Evolutionary conservation across 23 red algal genomes (phyloP).

Genomic region (Gracilaria caudata): DNA sequence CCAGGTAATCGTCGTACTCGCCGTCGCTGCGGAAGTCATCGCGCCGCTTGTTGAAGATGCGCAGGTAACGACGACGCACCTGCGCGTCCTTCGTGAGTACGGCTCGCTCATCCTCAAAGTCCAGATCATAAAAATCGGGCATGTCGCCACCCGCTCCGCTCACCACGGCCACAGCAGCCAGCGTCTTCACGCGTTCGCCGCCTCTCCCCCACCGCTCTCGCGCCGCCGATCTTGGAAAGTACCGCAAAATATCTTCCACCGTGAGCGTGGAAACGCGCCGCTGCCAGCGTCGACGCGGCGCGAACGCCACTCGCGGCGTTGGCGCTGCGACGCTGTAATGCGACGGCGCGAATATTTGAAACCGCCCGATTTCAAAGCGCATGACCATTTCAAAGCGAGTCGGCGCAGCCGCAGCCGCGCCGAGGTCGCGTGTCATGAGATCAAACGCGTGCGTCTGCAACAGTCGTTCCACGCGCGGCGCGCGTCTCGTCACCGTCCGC

Average conservation of each 20-base stretch:
- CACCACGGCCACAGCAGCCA: background rate
- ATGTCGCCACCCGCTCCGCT: background rate
- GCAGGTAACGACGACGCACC: conserved; percentile 61
- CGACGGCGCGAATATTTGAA: conserved; percentile 16
- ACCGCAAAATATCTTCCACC: too few relatives aligned
- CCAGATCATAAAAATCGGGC: conserved; percentile 15
- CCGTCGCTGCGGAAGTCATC: conserved; percentile 83
- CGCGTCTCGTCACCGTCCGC: background rate
- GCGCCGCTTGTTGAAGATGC: conserved; percentile 83
- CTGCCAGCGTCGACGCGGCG: too few relatives aligned
- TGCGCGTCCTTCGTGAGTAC: conserved; percentile 50
- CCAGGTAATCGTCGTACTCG: conserved; percentile 87
- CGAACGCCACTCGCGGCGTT: too few relatives aligned
- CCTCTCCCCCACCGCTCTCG: too few relatives aligned
- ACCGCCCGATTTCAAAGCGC: conserved; percentile 13
- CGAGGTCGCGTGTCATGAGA: conserved; percentile 18
- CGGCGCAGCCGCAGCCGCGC: background rate
- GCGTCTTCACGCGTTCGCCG: too few relatives aligned
- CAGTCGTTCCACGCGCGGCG: conserved; percentile 3
- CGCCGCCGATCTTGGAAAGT: too few relatives aligned
- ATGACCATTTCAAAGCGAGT: background rate
- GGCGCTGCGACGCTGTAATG: conserved; percentile 9
- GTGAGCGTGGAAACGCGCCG: too few relatives aligned
- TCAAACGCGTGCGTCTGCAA: background rate
- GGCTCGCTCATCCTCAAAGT: conserved; percentile 70